Evolutionary conservation across 1,284 basidiomycete genomes (phyloP), one percentile per base, ranked within the genome.

Genomic region (Leccinum cinnamomeum): DNA sequence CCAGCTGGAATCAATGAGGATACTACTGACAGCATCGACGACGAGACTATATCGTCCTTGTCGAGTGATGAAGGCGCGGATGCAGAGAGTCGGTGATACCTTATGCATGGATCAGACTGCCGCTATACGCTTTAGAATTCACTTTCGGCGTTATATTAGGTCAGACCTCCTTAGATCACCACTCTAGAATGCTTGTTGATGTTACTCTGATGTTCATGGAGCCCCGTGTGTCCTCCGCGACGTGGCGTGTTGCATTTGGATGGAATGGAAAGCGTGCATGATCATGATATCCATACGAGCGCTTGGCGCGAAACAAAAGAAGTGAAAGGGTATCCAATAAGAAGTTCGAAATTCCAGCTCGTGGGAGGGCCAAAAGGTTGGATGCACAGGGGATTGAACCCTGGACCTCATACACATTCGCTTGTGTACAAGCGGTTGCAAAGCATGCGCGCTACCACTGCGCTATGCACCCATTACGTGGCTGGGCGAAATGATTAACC

Each of bases 381-480:
- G 71, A 73, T 75, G 64, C 72, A 58, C 71, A 73, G 71, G 71
- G 71, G 74, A 75, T 73, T 75, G 71, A 73, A 73, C 71, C 71
- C 71, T 73, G 71, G 71, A 75, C 71, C 71, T 73, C 62, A 73
- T 73, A 73, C 71, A 73, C 11, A 18, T 63, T 68, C 39, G 55
- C 65, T 69, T 33, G 48, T 20, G 11, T 3, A 3, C 35, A 67
- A 56, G 65, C 61, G n/a, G 37, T 41, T 72, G 71, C 72, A 73
- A 72, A 73, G 72, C 72, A 73, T 73, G 64, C 74, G 73, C 74
- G 72, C 72, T 76, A 73, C 72, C 72, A 76, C 72, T 73, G 72
- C 74, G 73, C 72, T 76, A 75, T 62, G 72, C 64, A 75, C 71
- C 69, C 69, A 6, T 61, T 18, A 3, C 0, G 39, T 41, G 39